Percentiles rank a stretch among this genome's conserved stretches.
These are phyloP conservation scores for Glomus cerebriforme DNA, from an alignment of 192 early-diverging fungal genomes.

Conservation along the genomic window DNA sequence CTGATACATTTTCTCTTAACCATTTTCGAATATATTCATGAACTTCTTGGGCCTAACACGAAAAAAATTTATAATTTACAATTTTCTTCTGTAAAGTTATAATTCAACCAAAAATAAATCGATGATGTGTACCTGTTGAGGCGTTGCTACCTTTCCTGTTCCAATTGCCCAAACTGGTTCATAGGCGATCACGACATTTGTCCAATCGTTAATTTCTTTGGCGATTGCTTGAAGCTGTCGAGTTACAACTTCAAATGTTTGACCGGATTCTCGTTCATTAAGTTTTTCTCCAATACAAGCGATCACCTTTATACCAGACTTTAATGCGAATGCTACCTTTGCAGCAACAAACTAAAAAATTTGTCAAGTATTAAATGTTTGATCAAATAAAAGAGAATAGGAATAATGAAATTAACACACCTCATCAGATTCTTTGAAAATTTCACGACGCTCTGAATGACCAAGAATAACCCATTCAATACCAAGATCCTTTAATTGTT, in stretches of 20 bases:
- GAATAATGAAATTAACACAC: constrained; percentile 37
- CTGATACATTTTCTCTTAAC: constrained; percentile 81
- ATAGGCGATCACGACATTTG: constrained; percentile 95
- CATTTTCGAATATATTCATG: constrained; percentile 87
- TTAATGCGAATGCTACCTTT: constrained; percentile 88
- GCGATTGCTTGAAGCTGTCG: constrained; percentile 88
- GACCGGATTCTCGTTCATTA: constrained; percentile 87
- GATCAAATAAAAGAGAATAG: not conserved
- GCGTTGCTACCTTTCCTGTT: constrained; percentile 96
- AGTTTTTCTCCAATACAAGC: constrained; percentile 96
- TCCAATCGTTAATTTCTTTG: constrained; percentile 82
- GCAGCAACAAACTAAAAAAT: constrained; percentile 68
- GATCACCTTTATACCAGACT: constrained; percentile 87
- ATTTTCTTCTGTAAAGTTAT: not conserved
- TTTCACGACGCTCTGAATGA: constrained; percentile 97
- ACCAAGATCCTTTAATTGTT: constrained; percentile 94
- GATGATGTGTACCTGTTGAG: constrained; percentile 58
- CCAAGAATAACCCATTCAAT: constrained; percentile 97
- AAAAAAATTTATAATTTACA: not conserved
- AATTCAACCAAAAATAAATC: not conserved
- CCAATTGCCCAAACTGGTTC: constrained; percentile 99
- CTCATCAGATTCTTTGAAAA: constrained; percentile 87
- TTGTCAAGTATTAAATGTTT: not conserved
- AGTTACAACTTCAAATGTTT: constrained; percentile 85
- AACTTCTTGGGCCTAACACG: constrained; percentile 83